Conservation (phyloP, 257 asterid species). For the Thymus quinquecostatus region DNA sequence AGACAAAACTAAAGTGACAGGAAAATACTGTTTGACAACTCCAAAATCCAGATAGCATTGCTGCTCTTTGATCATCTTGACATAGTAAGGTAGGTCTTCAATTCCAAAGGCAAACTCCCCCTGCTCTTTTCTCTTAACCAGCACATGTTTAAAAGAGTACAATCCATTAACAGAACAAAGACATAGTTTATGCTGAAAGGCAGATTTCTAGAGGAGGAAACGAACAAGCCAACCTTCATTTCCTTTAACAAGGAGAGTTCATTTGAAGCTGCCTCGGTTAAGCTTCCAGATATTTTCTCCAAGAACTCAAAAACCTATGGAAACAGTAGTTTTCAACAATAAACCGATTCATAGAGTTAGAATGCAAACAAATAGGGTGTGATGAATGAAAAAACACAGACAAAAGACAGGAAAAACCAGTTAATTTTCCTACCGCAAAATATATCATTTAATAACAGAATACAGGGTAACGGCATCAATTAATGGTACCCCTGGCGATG, state of each 20-base stretch:
- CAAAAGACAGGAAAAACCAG: not conserved
- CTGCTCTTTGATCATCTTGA: conserved; percentile 67
- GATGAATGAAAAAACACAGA: conserved; percentile 19
- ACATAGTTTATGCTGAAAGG: conserved; percentile 10
- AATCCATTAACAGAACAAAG: conserved; percentile 18
- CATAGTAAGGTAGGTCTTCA: conserved; percentile 84
- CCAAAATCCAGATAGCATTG: conserved; percentile 76
- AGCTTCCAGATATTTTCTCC: conserved; percentile 77
- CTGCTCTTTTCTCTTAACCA: conserved; percentile 75
- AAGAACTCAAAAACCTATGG: conserved; percentile 83
- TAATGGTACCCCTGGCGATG: not conserved
- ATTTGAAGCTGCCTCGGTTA: conserved; percentile 74
- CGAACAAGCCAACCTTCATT: conserved; percentile 63
- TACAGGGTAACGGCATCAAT: not conserved
- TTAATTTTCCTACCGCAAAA: conserved; percentile 16
- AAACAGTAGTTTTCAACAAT: conserved; percentile 27
- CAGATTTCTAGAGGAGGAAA: conserved; percentile 24
- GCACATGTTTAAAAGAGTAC: conserved; percentile 28
- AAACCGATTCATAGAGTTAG: conserved; percentile 11
- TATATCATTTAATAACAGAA: conserved; percentile 6
- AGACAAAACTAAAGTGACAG: conserved; percentile 75
- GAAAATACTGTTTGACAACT: conserved; percentile 81
- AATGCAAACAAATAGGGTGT: conserved; percentile 9
- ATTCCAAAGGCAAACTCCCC: conserved; percentile 79
- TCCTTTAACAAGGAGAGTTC: conserved; percentile 80